phyloP scores from a whole-genome alignment of 306 rosid genomes.

The Pyrus pyrifolia region DNA sequence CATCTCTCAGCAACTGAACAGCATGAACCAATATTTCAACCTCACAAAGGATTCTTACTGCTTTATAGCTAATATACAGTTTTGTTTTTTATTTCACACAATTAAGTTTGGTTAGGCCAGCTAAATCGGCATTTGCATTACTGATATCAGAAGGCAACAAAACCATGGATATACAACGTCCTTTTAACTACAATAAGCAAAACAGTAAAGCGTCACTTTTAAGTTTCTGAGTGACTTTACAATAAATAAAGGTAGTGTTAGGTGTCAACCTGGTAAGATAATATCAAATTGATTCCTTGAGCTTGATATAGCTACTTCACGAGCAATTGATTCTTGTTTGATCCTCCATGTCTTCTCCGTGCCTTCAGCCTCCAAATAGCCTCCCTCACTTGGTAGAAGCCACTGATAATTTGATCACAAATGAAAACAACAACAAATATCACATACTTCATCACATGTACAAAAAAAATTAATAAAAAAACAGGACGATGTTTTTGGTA shows the following conservation, averaged over 20 bases:
- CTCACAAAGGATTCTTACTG: too few species aligned
- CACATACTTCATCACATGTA: too few species aligned
- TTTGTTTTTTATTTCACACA: neutral
- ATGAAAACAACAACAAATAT: neutral
- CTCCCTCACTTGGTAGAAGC: conserved; percentile 43
- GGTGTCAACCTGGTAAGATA: conserved; percentile 59
- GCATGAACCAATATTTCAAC: too few species aligned
- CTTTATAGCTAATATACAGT: too few species aligned
- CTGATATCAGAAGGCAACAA: neutral
- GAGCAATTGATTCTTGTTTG: neutral
- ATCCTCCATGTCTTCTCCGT: too few species aligned
- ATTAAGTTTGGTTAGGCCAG: neutral
- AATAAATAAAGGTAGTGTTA: neutral
- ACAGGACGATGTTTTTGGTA: too few species aligned
- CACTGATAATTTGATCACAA: conserved; percentile 38
- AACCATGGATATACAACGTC: neutral
- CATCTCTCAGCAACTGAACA: too few species aligned
- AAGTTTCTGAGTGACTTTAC: neutral
- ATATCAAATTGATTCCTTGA: conserved; percentile 67
- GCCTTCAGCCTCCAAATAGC: too few species aligned
- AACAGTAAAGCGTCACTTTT: neutral
- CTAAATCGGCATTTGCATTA: neutral
- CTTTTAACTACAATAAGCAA: neutral
- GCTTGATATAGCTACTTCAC: conserved; percentile 61
- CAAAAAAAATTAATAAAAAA: too few species aligned